Base-by-base conservation (phyloP, 1,139 yeast genomes). In the Geotrichum citri-aurantii region DNA sequence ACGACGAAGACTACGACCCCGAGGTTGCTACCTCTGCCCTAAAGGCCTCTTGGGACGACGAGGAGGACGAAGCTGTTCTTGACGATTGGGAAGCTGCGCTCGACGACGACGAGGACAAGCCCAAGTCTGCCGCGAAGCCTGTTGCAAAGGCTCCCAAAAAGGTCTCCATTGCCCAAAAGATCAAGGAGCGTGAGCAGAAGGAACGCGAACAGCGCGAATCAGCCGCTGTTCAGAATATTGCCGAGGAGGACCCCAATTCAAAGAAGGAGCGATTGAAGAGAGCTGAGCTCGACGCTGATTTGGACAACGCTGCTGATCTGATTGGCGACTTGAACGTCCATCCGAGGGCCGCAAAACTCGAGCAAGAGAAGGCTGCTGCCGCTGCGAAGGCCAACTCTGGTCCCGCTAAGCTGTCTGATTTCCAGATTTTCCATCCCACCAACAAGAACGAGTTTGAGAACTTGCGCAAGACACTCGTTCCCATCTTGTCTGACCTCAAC, bases 301-400 rank as follows among this genome's bases (percentile, higher is more conserved):
- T 93, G 74, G 88, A 87, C 74, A 88, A 89, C 71, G 98, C 98
- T 26, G 93, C 96, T 29, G 96, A 90, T 68, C 79, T 93, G 67
- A 90, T 93, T 70, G 96, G 93, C 42, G 92, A 91, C 37, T 86
- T 68, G 56, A 79, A 81, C 64, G 78, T 78, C 69, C 78, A 81
- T 65, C 81, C 83, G 56, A 75, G 75, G 58, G 75, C 79, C 55
- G 74, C 73, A 31, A 68, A 73, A 44, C 66, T 71, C 21, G 75
- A 77, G 21, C 79, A 91, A 2, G 93, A 93, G 46, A 74, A 86
- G 59, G 79, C 90, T 3, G 91, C 95, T 33, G 76, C 87, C 57
- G 83, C 82, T 51, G 79, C 79, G 8, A 92, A 87, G 69, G 93
- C 95, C 52, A 59, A 68, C 21, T 58, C 65, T 24, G 66, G 68